A percentile compares a stretch with the other conserved stretches of the same genome.
Conservation (phyloP, 2,329 filamentous ascomycete genomes). For the Pyricularia sp. region DNA sequence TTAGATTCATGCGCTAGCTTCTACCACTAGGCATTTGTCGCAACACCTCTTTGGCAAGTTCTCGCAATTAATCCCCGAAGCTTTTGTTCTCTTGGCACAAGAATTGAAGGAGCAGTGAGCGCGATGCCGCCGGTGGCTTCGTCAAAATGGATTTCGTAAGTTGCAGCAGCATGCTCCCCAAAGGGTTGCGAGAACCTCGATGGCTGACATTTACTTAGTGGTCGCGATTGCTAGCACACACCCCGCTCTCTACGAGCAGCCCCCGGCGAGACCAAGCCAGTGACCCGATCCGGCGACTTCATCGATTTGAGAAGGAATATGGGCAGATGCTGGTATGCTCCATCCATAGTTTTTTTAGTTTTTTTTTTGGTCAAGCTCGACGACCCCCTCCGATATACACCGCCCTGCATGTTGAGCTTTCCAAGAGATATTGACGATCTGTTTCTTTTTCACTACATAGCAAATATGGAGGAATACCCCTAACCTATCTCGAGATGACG, state of each 20-base stretch:
- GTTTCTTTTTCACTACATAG: constrained; percentile 14
- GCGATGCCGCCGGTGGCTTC: constrained; percentile 1
- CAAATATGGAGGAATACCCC: constrained; percentile 49
- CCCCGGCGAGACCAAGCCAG: constrained; percentile 46
- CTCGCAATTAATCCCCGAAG: background rate
- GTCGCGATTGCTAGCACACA: constrained; percentile 53
- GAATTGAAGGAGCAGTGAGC: background rate
- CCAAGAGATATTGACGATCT: background rate
- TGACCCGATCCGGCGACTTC: constrained; percentile 49
- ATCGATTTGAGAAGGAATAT: constrained; percentile 56
- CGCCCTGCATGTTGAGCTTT: background rate
- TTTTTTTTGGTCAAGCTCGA: constrained; percentile 7
- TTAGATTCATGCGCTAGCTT: constrained; percentile 3
- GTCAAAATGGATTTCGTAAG: constrained; percentile 5
- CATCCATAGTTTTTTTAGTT: constrained; percentile 5
- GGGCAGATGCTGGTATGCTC: constrained; percentile 42
- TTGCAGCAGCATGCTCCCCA: background rate
- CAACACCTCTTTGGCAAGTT: background rate
- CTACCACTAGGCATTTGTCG: background rate
- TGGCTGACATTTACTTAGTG: constrained; percentile 30
- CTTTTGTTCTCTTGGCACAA: background rate
- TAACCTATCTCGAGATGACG: constrained; percentile 45
- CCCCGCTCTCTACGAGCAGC: constrained; percentile 40
- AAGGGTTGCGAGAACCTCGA: background rate
- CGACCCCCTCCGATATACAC: background rate